Base-by-base conservation (phyloP, 345 rosid genomes). In the Clarkia xantiana region DNA sequence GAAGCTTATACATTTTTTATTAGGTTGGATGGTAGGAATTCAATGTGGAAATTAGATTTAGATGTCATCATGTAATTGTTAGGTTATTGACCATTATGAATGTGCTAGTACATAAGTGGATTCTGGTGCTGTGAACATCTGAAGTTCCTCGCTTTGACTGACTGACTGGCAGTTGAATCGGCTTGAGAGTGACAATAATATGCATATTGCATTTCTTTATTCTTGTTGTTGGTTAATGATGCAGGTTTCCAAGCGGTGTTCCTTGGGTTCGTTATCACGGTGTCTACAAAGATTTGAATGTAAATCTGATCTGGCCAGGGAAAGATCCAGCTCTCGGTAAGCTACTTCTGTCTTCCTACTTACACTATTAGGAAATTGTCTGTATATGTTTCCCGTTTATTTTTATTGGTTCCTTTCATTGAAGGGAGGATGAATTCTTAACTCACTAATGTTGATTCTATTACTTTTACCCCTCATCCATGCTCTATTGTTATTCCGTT, bases 221-320 rank as follows among this genome's bases (percentile, higher is more conserved):
- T 47, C 25, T 20, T 9, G 14, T 19, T 20, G 39, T 14, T 45
- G 55, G 25, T 17, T 12, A 12, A 46, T 23, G 18, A 38, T 63
- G 61, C 74, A 89, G 97, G 74, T 89, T 82, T 59, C 95, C 94
- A 9, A 47, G 77, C 64, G 95, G 83, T 17, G 85, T 80, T 50
- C 73, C 95, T 40, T 89, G 97, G 97, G 51, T 85, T 56, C 64
- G 83, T 53, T 90, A 85, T 60, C 69, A 67, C 55, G 94, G 95
- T 58, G 44, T 46, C 49, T 82, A 78, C 73, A 85, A 74, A 57
- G 78, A 79, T 56, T 68, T 89, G 58, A 40, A 53, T 13, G 62
- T 89, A 18, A 76, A 72, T 70, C 60, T 89, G 53, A 76, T 80
- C 8, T 78, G 80, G 80, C 95, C 90, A 0, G 97, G 97, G 64